Base-by-base conservation (phyloP, 1,139 yeast species). In the Yamadazyma kanchanaburiensis region DNA sequence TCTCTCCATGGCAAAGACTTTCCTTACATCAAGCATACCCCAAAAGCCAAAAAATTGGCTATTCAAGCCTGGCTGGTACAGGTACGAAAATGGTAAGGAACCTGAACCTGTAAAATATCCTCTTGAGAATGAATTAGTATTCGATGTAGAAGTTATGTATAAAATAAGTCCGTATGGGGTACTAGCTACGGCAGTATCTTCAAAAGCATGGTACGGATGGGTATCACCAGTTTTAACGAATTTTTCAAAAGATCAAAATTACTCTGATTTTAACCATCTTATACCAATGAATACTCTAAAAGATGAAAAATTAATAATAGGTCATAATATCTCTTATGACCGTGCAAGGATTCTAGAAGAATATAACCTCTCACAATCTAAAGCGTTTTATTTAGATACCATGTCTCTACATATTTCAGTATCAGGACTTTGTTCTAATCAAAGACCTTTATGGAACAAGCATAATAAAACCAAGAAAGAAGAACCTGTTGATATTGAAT, bases 201-300 rank as follows among this genome's bases (percentile, higher is more conserved):
- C 69, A 0, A 62, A 70, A 12, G 95, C 96, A 0, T 88, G 97
- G 96, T 94, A 89, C 51, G 80, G 81, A 0, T 94, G 99, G 99
- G 80, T 87, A 1, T 87, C 96, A 0, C 98, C 98, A 0, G 77
- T 73, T 52, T 55, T 91, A 12, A 43, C 48, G 14, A 37, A 46
- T 7, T 28, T 71, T 1, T 79, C 73, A 22, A 33, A 40, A 36
- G 30, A 43, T 25, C 26, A 28, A 12, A 19, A 14, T 3, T 48
- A 53, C 15, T 42, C 53, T 5, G 68, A 80, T 25, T 70, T 64
- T 46, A 64, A 75, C 24, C 95, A 88, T 45, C 59, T 94, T 33
- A 78, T 91, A 1, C 96, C 97, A 0, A 55, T 91, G 51, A 73
- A 80, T 42, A 66, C 73, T 2, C 49, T 59, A 15, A 50, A 60